Base-by-base conservation (phyloP, 495 filamentous ascomycete species). In the Podospora anserina region DNA sequence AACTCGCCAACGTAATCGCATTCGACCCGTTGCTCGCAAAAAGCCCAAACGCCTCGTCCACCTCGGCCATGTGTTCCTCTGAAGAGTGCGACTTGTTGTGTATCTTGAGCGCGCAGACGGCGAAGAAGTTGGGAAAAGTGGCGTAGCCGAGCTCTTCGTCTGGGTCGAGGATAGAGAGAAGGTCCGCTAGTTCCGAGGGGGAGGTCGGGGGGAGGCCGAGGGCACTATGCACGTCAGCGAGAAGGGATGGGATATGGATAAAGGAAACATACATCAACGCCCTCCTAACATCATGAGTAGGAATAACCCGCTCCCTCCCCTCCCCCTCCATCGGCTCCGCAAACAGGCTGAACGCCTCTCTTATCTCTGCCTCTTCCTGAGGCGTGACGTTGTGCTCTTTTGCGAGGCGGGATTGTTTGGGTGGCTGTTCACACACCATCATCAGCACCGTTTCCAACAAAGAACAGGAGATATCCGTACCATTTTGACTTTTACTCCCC, bases 261-360 rank as follows among this genome's bases (percentile, higher is more conserved):
- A 23, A 23, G 26, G 7, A 15, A 57, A 78, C 84, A 56, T 86
- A 96, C 91, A 95, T 89, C 76, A 97, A 82, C 59, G 91, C 92
- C 72, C 92, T 88, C 56, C 91, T 84, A 64, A 97, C 90, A 79
- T 97, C 93, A 67, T 84, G 83, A n/a, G 85, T 87, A 9, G 86
- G 84, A 61, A 97, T 89, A 18, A 93, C 88, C 70, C 89, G 90
- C 61, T 91, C 86, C 66, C 89, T 88, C 27, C 23, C 23, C 70
- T 91, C 88, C 68, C 86, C 84, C 3, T 87, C 83, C 74, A 88
- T 87, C 39, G 88, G 86, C 64, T 90, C 84, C 1, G 91, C 80
- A 78, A 97, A 99, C 19, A 97, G 84, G 34, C 85, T 79, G 79
- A 95, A 99, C 18, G 93, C 93, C 78, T 97, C 93, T 72, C 87